Percentiles rank a stretch among this genome's conserved stretches.
These are phyloP conservation scores for Monascus ruber DNA, from an alignment of 2,329 filamentous ascomycete genomes.

Conservation along the genomic window DNA sequence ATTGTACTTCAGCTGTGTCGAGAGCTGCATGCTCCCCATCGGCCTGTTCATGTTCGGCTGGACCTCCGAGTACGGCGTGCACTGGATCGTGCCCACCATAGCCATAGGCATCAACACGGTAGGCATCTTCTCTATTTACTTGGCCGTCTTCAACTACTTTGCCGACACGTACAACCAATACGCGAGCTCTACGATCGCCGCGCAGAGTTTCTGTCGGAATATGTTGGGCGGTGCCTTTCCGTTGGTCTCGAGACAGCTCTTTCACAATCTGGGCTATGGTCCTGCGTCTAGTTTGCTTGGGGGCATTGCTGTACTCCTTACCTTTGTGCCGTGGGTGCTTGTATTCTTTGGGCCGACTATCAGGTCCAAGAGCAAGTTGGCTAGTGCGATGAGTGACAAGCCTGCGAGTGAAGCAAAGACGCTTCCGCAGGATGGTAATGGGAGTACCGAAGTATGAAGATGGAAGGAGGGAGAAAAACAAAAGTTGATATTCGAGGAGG, in stretches of 20 bases:
- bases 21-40: conserved; percentile 61
- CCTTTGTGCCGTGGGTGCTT: conserved; percentile 77
- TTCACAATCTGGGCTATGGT: conserved; percentile 57
- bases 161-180: conserved; percentile 80
- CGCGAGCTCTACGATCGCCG: conserved; percentile 73
- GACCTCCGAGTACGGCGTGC: conserved; percentile 48
- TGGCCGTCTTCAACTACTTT: conserved; percentile 86
- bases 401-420: too few species aligned
- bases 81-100: conserved; percentile 62
- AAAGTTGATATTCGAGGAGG: too few species aligned
- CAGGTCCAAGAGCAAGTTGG: conserved; percentile 64
- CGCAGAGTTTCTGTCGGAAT: conserved; percentile 48
- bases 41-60: conserved; percentile 76
- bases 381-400: conserved; percentile 36
- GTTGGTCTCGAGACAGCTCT: conserved; percentile 62
- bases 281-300: conserved; percentile 66
- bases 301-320: conserved; percentile 51
- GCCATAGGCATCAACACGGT: conserved; percentile 65
- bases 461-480: too few species aligned
- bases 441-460: too few species aligned
- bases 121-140: conserved; percentile 76
- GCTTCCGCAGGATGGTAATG: too few species aligned
- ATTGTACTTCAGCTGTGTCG: conserved; percentile 72
- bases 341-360: conserved; percentile 69
- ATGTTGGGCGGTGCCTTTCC: conserved; percentile 72